These are phyloP conservation scores for Ganoderma lingzhi DNA, from an alignment of 1,284 basidiomycete species.

Conservation along the genomic window DNA sequence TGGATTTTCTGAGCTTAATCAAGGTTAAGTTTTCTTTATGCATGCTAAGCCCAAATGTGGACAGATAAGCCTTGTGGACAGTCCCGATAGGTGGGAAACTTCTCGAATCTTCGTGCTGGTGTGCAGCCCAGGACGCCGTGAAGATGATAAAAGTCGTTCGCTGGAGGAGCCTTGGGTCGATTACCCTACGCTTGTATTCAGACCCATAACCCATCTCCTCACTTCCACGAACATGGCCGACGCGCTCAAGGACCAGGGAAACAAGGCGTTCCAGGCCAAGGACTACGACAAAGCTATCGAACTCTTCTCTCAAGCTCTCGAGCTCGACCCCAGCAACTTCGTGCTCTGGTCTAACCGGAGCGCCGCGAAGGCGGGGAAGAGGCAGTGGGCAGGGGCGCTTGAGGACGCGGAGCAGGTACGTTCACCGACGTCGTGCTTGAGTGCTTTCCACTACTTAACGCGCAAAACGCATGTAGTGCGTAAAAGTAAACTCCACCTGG, in stretches of 20 bases:
- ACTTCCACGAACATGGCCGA: constrained; percentile 39
- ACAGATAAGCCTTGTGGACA: constrained; percentile 2
- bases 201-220: constrained; percentile 4
- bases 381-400: constrained; percentile 80
- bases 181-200: constrained; percentile 6
- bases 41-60: not conserved
- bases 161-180: not conserved
- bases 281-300: constrained; percentile 91
- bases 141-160: constrained; percentile 31
- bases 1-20: not conserved
- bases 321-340: constrained; percentile 83
- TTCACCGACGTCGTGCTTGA: not conserved
- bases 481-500: constrained; percentile 86
- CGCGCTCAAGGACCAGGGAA: constrained; percentile 91
- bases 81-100: constrained; percentile 17
- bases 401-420: constrained; percentile 91
- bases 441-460: not conserved
- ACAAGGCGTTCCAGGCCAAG: constrained; percentile 95
- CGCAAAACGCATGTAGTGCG: constrained; percentile 55
- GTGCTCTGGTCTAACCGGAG: constrained; percentile 96
- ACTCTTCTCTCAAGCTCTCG: constrained; percentile 89
- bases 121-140: constrained; percentile 9
- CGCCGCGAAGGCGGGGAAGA: constrained; percentile 88
- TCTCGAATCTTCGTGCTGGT: constrained; percentile 22
- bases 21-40: not conserved